Evolutionary conservation across 768 basidiomycete species (phyloP).

Genomic region (Rhodosporidiobolus sp.): DNA sequence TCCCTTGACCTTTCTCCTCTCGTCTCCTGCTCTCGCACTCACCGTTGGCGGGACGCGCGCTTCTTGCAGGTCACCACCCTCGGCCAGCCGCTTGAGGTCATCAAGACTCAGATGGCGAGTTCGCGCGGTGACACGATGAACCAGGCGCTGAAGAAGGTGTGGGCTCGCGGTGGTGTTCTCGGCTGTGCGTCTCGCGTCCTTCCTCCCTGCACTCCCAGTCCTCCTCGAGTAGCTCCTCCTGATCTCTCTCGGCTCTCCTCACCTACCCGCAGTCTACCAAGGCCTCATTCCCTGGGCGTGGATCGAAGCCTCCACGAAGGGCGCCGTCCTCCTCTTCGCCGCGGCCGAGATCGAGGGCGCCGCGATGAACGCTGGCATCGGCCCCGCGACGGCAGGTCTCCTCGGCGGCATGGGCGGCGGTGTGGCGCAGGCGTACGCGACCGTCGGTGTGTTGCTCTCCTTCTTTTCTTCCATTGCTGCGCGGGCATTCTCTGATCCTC

Average conservation of each 20-base stretch:
- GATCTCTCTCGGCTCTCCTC: not conserved
- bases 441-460: conserved; percentile 74
- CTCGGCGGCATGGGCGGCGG: conserved; percentile 97
- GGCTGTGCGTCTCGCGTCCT: conserved; percentile 55
- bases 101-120: conserved; percentile 99
- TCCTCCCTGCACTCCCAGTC: not conserved
- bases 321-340: conserved; percentile 90
- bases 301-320: conserved; percentile 99
- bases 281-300: conserved; percentile 99
- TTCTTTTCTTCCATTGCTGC: not conserved
- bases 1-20: not conserved
- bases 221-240: no score
- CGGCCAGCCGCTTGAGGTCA: conserved; percentile 94
- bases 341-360: conserved; percentile 89
- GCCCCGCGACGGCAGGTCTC: conserved; percentile 77
- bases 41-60: not conserved
- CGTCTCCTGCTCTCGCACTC: not conserved
- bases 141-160: conserved; percentile 78
- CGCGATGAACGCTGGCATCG: conserved; percentile 63
- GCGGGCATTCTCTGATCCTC: not conserved
- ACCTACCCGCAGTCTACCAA: conserved; percentile 65
- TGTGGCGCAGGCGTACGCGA: conserved; percentile 95
- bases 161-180: conserved; percentile 79
- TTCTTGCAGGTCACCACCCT: conserved; percentile 80
- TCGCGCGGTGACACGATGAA: conserved; percentile 84